phyloP scores from a whole-genome alignment of 768 basidiomycete species.

The Obba rivulosa region DNA sequence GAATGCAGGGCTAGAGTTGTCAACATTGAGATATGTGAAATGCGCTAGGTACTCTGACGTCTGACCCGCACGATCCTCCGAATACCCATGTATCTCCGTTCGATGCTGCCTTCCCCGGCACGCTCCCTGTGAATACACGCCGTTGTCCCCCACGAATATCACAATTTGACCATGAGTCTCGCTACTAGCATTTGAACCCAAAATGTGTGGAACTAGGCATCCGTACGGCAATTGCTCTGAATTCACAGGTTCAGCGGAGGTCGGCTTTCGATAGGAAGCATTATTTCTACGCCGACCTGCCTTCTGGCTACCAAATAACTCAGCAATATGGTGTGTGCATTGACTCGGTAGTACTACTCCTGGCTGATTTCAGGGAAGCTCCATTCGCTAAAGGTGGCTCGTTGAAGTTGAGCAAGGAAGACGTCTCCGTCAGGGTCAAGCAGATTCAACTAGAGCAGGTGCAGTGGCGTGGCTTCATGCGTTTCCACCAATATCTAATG shows the following conservation, averaged over 20 bases:
- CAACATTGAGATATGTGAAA: slow-evolving; percentile 12
- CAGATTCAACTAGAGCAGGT: slow-evolving; percentile 98
- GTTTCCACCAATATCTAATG: too few relatives aligned
- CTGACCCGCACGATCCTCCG: slow-evolving; percentile 44
- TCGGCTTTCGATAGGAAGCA: slow-evolving; percentile 96
- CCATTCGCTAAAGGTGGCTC: slow-evolving; percentile 72
- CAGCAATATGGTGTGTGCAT: slow-evolving; percentile 73
- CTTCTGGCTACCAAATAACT: slow-evolving; percentile 94
- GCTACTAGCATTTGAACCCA: slow-evolving; percentile 55
- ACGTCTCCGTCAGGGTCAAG: slow-evolving; percentile 66
- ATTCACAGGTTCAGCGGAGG: slow-evolving; percentile 52
- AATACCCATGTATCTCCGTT: slow-evolving; percentile 73
- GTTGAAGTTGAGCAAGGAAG: slow-evolving; percentile 39
- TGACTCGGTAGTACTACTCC: background rate
- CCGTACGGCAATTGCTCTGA: slow-evolving; percentile 75
- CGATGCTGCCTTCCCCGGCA: slow-evolving; percentile 92
- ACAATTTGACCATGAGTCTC: slow-evolving; percentile 3
- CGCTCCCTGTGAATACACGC: slow-evolving; percentile 66
- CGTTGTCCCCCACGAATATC: background rate
- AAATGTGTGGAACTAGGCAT: slow-evolving; percentile 76
- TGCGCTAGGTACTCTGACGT: slow-evolving; percentile 30
- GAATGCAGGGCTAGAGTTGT: background rate
- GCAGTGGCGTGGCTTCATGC: slow-evolving; percentile 8
- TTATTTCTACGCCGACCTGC: slow-evolving; percentile 95
- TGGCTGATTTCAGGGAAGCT: slow-evolving; percentile 30